Percentiles rank a stretch among this genome's conserved stretches.
Conservation (phyloP, 1,284 basidiomycete genomes). For the Bjerkandera adusta region DNA sequence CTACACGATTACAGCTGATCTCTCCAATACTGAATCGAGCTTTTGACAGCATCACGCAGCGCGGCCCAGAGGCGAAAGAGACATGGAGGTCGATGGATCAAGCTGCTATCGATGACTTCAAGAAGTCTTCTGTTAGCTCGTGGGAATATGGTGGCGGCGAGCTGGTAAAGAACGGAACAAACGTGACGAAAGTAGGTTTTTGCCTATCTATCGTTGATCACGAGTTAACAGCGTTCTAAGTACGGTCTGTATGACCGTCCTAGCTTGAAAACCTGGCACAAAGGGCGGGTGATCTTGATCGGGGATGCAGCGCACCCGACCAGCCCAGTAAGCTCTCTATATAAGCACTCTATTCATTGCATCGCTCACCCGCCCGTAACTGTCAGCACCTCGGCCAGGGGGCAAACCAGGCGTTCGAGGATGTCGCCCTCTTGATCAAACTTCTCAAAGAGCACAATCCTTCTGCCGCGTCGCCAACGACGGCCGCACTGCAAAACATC, state of each 20-base stretch:
- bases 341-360: neutral
- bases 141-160: slow-evolving; percentile 34
- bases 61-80: slow-evolving; percentile 40
- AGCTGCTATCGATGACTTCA: slow-evolving; percentile 31
- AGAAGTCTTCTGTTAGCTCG: slow-evolving; percentile 13
- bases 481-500: slow-evolving; percentile 28
- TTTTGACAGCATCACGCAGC: slow-evolving; percentile 31
- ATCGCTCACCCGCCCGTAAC: neutral
- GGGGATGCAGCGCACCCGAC: slow-evolving; percentile 37
- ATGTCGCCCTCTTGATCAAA: slow-evolving; percentile 38
- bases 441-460: slow-evolving; percentile 36
- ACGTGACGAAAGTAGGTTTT: slow-evolving; percentile 36
- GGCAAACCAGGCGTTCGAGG: slow-evolving; percentile 48
- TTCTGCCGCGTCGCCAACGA: slow-evolving; percentile 26
- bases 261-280: slow-evolving; percentile 41
- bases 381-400: slow-evolving; percentile 47
- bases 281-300: slow-evolving; percentile 31
- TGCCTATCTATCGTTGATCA: neutral
- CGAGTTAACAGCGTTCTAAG: slow-evolving; percentile 19
- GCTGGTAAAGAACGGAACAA: slow-evolving; percentile 34
- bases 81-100: slow-evolving; percentile 40
- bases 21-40: neutral
- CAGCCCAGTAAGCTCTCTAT: slow-evolving; percentile 26
- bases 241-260: slow-evolving; percentile 48
- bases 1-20: neutral